A percentile compares a stretch with the other conserved stretches of the same genome.
Conservation (phyloP, 1,139 yeast genomes). For the Candida tropicalis region DNA sequence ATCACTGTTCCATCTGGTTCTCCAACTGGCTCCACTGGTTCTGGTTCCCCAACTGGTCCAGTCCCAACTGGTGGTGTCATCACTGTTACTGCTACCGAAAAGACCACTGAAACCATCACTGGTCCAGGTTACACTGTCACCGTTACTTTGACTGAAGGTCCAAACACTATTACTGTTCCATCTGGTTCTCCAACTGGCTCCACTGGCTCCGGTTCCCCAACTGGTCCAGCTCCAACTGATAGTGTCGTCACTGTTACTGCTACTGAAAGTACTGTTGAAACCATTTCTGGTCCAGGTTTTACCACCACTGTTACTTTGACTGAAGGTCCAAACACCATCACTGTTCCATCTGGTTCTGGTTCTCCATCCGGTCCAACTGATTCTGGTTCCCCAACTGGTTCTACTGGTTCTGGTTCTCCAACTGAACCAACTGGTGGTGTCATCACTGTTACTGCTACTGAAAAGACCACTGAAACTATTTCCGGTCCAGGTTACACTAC, state of each 20-base stretch:
- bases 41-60: no score
- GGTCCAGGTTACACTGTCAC: conserved; percentile 5
- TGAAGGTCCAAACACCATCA: conserved; percentile 3
- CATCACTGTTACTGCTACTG: conserved; percentile 2
- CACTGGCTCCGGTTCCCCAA: not conserved
- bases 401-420: no score
- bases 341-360: conserved; percentile 6
- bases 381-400: not conserved
- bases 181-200: not conserved
- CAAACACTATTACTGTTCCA: not conserved
- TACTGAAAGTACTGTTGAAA: not conserved
- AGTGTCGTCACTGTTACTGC: conserved; percentile 3
- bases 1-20: not conserved
- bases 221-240: conserved; percentile 1
- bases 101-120: not conserved
- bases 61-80: not conserved
- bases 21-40: conserved; percentile 1
- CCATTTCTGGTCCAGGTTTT: conserved; percentile 7
- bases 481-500: conserved; percentile 1
- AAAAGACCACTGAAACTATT: not conserved
- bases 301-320: conserved; percentile 1
- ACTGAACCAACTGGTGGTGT: not conserved
- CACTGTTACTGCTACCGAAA: conserved; percentile 1
- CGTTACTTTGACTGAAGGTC: not conserved
- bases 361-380: no score